phyloP scores from a whole-genome alignment of 2,329 filamentous ascomycete species.

The Aspergillus texensis region DNA sequence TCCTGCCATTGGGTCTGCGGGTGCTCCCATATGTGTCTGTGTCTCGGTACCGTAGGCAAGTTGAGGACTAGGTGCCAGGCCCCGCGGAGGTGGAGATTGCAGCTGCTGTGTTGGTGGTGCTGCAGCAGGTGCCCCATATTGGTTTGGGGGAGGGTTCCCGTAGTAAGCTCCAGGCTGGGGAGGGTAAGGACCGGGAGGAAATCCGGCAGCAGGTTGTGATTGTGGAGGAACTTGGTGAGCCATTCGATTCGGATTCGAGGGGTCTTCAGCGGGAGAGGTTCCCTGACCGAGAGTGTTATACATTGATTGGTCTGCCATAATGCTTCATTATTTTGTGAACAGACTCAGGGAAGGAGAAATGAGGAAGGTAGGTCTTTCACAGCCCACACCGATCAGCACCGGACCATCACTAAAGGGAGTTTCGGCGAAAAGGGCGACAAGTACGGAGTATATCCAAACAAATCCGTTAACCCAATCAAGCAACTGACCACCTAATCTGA shows the following conservation, averaged over 20 bases:
- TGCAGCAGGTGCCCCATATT: slow-evolving; percentile 35
- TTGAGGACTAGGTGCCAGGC: slow-evolving; percentile 28
- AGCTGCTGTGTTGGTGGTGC: slow-evolving; percentile 22
- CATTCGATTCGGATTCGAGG: slow-evolving; percentile 56
- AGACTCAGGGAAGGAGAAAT: slow-evolving; percentile 5
- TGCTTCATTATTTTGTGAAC: slow-evolving; percentile 32
- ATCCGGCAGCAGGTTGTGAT: slow-evolving; percentile 49
- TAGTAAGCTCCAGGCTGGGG: slow-evolving; percentile 42
- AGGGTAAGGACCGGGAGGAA: slow-evolving; percentile 39
- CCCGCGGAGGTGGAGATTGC: slow-evolving; percentile 26
- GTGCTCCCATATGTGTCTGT: slow-evolving; percentile 27
- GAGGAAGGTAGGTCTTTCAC: slow-evolving; percentile 12
- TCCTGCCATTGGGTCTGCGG: slow-evolving; percentile 42
- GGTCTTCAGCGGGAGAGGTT: slow-evolving; percentile 50
- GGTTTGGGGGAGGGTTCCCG: slow-evolving; percentile 34
- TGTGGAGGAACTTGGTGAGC: slow-evolving; percentile 55
- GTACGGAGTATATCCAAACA: slow-evolving; percentile 15
- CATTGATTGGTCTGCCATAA: slow-evolving; percentile 47
- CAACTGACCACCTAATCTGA: slow-evolving; percentile 39
- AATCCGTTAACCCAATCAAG: slow-evolving; percentile 20
- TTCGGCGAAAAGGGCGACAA: slow-evolving; percentile 2
- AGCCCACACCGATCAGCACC: slow-evolving; percentile 9
- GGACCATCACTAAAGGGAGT: slow-evolving; percentile 9
- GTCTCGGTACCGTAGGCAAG: slow-evolving; percentile 31
- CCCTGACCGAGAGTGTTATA: slow-evolving; percentile 44